Evolutionary conservation across 2,329 filamentous ascomycete genomes (phyloP).

Genomic region (Catunica adiposa): DNA sequence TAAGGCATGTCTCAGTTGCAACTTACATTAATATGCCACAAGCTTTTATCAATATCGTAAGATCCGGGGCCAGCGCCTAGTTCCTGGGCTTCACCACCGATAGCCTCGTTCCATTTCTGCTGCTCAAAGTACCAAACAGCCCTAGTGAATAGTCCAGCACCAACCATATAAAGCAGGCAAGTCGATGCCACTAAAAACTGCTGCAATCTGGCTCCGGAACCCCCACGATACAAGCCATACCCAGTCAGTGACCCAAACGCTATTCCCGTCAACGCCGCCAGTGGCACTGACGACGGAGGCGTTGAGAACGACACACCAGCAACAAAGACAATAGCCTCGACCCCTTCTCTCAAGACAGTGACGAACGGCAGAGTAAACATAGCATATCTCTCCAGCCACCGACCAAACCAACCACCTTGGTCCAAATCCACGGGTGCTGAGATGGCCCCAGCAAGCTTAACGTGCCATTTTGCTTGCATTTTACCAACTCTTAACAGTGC

Average conservation of each 20-base stretch:
- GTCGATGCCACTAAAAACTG: constrained; percentile 69
- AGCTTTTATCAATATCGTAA: constrained; percentile 60
- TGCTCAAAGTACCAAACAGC: constrained; percentile 60
- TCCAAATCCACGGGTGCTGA: constrained; percentile 34
- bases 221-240: constrained; percentile 54
- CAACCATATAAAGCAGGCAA: constrained; percentile 69
- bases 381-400: constrained; percentile 58
- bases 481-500: constrained; percentile 68
- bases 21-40: constrained; percentile 69
- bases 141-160: constrained; percentile 65
- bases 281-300: constrained; percentile 59
- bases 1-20: not conserved
- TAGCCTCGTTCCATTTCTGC: constrained; percentile 48
- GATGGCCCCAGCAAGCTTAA: constrained; percentile 59
- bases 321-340: constrained; percentile 69
- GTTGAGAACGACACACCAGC: constrained; percentile 65
- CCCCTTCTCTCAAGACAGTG: constrained; percentile 70
- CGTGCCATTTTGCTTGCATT: constrained; percentile 73
- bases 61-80: constrained; percentile 48
- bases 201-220: constrained; percentile 34
- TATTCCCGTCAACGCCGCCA: constrained; percentile 59
- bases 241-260: constrained; percentile 50
- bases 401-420: constrained; percentile 38
- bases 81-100: constrained; percentile 40
- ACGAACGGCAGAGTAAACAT: constrained; percentile 80